phyloP scores from a whole-genome alignment of 1,284 basidiomycete species.

The Sporisorium graminicola region DNA sequence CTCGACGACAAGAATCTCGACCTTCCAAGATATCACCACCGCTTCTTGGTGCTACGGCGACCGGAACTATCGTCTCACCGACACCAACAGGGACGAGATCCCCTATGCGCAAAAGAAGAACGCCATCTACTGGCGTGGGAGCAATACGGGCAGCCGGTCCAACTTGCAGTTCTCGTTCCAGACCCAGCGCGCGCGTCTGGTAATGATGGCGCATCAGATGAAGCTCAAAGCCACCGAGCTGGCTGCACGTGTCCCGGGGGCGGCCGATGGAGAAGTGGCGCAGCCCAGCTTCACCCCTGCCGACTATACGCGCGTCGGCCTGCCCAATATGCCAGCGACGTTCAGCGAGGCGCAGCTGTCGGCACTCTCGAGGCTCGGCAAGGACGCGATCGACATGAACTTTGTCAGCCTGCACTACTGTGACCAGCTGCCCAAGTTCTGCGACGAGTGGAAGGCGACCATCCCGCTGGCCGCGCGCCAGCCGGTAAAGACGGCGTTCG shows the following conservation, averaged over 20 bases:
- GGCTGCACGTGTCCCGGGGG: background rate
- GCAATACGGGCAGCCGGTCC: slow-evolving; percentile 18
- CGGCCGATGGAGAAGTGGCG: too few species aligned
- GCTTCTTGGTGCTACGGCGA: slow-evolving; percentile 36
- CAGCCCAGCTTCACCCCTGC: background rate
- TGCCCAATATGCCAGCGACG: slow-evolving; percentile 24
- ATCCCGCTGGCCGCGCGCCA: slow-evolving; percentile 1
- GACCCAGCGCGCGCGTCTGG: slow-evolving; percentile 25
- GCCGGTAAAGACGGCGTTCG: slow-evolving; percentile 8
- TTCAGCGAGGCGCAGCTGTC: slow-evolving; percentile 13
- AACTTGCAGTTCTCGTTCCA: background rate
- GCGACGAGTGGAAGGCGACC: slow-evolving; percentile 16
- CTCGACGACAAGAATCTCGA: slow-evolving; percentile 18
- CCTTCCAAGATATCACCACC: slow-evolving; percentile 34
- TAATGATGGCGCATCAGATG: slow-evolving; percentile 29
- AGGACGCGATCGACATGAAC: slow-evolving; percentile 20
- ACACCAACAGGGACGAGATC: slow-evolving; percentile 8
- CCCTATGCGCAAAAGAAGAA: slow-evolving; percentile 35
- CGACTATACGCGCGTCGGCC: slow-evolving; percentile 2
- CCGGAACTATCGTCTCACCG: slow-evolving; percentile 16
- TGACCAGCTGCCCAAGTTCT: slow-evolving; percentile 9
- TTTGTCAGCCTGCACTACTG: slow-evolving; percentile 23
- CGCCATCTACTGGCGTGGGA: slow-evolving; percentile 36
- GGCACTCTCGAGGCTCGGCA: slow-evolving; percentile 20
- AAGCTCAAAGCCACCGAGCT: slow-evolving; percentile 12